Percentiles rank a stretch among this genome's conserved stretches.
Evolutionary conservation across 1,139 yeast genomes (phyloP).

Genomic region (Hyphopichia buzzinii): DNA sequence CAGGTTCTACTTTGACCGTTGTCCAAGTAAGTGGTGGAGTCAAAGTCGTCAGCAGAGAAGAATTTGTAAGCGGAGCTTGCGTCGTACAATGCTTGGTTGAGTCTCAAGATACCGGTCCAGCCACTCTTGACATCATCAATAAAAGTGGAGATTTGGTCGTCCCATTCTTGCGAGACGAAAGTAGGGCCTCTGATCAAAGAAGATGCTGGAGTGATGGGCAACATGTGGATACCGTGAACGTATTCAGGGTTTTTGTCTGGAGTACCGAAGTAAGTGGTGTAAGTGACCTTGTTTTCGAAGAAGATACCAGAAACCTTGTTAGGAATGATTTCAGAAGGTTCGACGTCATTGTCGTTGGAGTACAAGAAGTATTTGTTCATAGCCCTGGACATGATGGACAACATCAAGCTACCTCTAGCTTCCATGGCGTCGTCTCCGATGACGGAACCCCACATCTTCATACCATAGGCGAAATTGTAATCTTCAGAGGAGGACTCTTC

Average conservation of each 20-base stretch:
- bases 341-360: conserved; percentile 53
- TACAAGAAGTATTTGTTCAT: conserved; percentile 62
- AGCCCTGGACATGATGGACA: conserved; percentile 61
- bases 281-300: conserved; percentile 86
- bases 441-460: conserved; percentile 78
- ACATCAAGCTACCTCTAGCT: conserved; percentile 73
- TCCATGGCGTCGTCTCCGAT: conserved; percentile 73
- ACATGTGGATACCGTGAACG: conserved; percentile 94
- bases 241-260: conserved; percentile 45
- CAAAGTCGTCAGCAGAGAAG: conserved; percentile 50
- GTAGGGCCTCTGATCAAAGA: conserved; percentile 60
- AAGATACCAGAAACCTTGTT: conserved; percentile 77
- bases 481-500: conserved; percentile 83
- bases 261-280: conserved; percentile 80
- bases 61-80: conserved; percentile 59
- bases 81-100: conserved; percentile 67
- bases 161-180: conserved; percentile 76
- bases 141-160: conserved; percentile 39
- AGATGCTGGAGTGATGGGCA: conserved; percentile 76
- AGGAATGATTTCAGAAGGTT: conserved; percentile 54
- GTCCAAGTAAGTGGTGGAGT: conserved; percentile 50
- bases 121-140: conserved; percentile 58
- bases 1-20: conserved; percentile 80
- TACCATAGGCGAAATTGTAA: conserved; percentile 75
- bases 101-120: conserved; percentile 74